Base-by-base conservation (phyloP, 306 rosid genomes). In the Prunus salicina region DNA sequence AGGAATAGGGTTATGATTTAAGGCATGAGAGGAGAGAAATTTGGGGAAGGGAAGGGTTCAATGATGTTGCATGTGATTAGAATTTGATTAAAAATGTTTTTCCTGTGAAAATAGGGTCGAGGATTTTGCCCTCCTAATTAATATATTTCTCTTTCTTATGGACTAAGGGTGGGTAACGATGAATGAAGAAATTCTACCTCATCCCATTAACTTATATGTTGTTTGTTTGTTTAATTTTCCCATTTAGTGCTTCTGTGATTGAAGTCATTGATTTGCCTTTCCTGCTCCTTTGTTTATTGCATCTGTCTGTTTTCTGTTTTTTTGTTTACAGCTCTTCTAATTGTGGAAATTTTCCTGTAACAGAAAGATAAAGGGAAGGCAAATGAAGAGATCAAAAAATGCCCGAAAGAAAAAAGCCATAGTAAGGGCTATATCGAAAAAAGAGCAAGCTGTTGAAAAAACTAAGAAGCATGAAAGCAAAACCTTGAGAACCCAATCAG, bases 371-470 rank as follows among this genome's bases (percentile, higher is more conserved):
- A 94, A 86, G 65, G 97, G 96, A 78, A 86, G 92, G 79, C 91
- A 84, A 50, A 84, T 91, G 98, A 94, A 94, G 91, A 88, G 97
- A 86, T 63, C 97, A 3, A 82, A 90, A 84, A 90, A 86, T 77
- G 97, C 62, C 7, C 83, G 97, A 66, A 89, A 85, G 82, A 82
- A 64, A 81, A 94, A 90, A 73, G 91, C 93, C 45, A 66, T 79
- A 8, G 93, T 80, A 20, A 94, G 89, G 80, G 98, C 97, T 46
- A 84, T 94, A 53, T 78, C 88, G 0, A 67, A 80, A 56, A 81
- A 27, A n/a, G 95, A 94, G 84, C 86, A 84, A 85, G 60, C 81
- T 18, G 75, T n/a, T 27, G 86, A 78, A 88, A 94, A 90, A 79
- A 46, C 78, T 5, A 38, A 67, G 61, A 94, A 91, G 90, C 69